Evolutionary conservation across 176 grass and related monocot species (phyloP).

Genomic region (Alloteropsis semialata): DNA sequence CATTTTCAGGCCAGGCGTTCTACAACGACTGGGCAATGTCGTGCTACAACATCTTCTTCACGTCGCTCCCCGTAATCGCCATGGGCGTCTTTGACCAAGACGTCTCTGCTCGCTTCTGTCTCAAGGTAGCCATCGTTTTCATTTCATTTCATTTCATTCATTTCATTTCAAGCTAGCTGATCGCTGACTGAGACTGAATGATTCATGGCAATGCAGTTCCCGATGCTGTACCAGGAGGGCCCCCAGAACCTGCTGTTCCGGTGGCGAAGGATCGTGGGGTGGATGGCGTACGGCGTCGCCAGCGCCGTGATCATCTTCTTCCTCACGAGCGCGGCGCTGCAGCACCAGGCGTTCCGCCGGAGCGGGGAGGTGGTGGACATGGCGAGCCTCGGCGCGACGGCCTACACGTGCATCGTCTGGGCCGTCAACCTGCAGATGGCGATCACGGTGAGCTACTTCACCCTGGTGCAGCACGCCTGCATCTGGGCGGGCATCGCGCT

Average conservation of each 20-base stretch:
- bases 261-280: constrained; percentile 69
- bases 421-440: constrained; percentile 74
- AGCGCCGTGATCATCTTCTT: constrained; percentile 71
- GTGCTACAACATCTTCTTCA: constrained; percentile 71
- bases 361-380: constrained; percentile 47
- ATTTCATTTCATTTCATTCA: too few species aligned
- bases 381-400: constrained; percentile 42
- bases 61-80: constrained; percentile 77
- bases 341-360: constrained; percentile 50
- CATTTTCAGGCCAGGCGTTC: constrained; percentile 58
- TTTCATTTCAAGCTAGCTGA: not conserved
- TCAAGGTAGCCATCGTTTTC: constrained; percentile 81
- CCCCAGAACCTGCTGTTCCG: constrained; percentile 77
- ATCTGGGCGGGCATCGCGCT: constrained; percentile 73
- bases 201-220: constrained; percentile 51
- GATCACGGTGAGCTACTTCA: constrained; percentile 70
- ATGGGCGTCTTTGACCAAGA: constrained; percentile 92
- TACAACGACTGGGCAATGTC: constrained; percentile 85
- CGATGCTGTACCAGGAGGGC: constrained; percentile 93
- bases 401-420: constrained; percentile 80
- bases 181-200: not conserved
- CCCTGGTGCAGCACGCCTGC: constrained; percentile 69
- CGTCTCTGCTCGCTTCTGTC: constrained; percentile 74
- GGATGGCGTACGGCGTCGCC: constrained; percentile 61
- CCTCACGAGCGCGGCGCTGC: constrained; percentile 32